These are phyloP conservation scores for Colletotrichum cuscutae DNA, from an alignment of 2,329 filamentous ascomycete species.

Conservation along the genomic window DNA sequence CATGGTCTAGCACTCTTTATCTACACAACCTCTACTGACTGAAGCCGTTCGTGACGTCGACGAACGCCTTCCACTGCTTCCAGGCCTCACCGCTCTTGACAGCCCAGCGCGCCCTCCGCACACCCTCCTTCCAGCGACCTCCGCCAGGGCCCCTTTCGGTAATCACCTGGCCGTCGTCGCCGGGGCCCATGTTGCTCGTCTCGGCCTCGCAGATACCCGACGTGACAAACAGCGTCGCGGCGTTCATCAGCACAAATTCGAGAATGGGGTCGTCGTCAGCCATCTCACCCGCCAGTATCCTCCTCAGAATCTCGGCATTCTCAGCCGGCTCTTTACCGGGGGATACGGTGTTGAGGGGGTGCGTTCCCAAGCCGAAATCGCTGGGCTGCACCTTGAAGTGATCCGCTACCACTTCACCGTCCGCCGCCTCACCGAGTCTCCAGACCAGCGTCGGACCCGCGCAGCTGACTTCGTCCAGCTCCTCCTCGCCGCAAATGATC, in stretches of 20 bases:
- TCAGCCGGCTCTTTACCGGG: slow-evolving; percentile 86
- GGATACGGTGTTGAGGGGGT: slow-evolving; percentile 81
- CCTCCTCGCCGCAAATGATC: slow-evolving; percentile 92
- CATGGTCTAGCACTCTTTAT: not conserved
- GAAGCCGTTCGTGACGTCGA: slow-evolving; percentile 77
- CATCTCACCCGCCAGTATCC: slow-evolving; percentile 79
- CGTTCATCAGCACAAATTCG: slow-evolving; percentile 95
- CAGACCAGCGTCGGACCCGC: slow-evolving; percentile 91
- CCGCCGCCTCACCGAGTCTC: slow-evolving; percentile 66
- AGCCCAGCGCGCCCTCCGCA: slow-evolving; percentile 87
- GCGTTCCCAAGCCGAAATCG: slow-evolving; percentile 86
- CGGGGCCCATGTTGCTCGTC: slow-evolving; percentile 79
- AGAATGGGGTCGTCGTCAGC: slow-evolving; percentile 83
- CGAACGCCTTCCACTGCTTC: slow-evolving; percentile 84
- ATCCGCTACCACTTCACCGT: slow-evolving; percentile 66
- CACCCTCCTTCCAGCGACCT: slow-evolving; percentile 93
- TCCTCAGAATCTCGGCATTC: slow-evolving; percentile 86
- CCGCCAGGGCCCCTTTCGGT: slow-evolving; percentile 86
- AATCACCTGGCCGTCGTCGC: slow-evolving; percentile 84
- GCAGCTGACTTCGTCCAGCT: slow-evolving; percentile 94
- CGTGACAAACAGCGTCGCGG: slow-evolving; percentile 86
- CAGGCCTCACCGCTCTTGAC: slow-evolving; percentile 88
- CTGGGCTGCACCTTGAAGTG: slow-evolving; percentile 81
- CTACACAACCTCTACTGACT: not conserved
- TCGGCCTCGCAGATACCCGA: slow-evolving; percentile 89